Evolutionary conservation across 257 asterid genomes (phyloP).

Genomic region (Cinchona pubescens): DNA sequence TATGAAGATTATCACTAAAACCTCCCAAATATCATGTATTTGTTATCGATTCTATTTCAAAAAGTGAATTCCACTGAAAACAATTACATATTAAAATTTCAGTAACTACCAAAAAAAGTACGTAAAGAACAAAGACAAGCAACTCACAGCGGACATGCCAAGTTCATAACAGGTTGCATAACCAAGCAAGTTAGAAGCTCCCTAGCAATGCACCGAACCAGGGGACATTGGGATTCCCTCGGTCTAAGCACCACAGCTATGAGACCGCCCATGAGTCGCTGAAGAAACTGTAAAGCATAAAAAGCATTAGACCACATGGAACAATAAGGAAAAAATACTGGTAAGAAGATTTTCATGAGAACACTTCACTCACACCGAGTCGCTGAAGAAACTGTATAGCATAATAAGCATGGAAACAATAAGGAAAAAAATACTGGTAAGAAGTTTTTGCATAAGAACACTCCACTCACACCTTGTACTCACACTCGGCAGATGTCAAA

Average conservation of each 20-base stretch:
- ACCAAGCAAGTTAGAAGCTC: conserved; percentile 92
- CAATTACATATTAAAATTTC: background rate
- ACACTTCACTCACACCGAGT: conserved; percentile 83
- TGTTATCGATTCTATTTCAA: background rate
- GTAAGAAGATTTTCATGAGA: conserved; percentile 36
- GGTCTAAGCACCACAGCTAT: conserved; percentile 90
- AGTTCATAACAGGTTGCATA: conserved; percentile 85
- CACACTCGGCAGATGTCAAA: conserved; percentile 90
- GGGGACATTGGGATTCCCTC: conserved; percentile 87
- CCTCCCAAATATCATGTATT: background rate
- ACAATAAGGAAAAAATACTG: conserved; percentile 17
- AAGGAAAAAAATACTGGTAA: conserved; percentile 16
- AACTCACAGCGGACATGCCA: conserved; percentile 90
- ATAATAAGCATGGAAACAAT: conserved; percentile 20
- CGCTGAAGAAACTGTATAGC: conserved; percentile 74
- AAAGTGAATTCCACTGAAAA: background rate
- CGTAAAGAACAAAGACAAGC: conserved; percentile 8
- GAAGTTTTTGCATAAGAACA: conserved; percentile 41
- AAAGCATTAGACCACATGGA: conserved; percentile 32
- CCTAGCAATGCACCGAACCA: conserved; percentile 90
- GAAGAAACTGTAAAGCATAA: conserved; percentile 60
- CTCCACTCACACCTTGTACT: conserved; percentile 96
- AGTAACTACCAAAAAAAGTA: background rate
- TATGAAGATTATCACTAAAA: background rate
- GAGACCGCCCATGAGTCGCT: conserved; percentile 89